These are phyloP conservation scores for Amauroascus verrucosus DNA, from an alignment of 2,329 filamentous ascomycete species.

Conservation along the genomic window DNA sequence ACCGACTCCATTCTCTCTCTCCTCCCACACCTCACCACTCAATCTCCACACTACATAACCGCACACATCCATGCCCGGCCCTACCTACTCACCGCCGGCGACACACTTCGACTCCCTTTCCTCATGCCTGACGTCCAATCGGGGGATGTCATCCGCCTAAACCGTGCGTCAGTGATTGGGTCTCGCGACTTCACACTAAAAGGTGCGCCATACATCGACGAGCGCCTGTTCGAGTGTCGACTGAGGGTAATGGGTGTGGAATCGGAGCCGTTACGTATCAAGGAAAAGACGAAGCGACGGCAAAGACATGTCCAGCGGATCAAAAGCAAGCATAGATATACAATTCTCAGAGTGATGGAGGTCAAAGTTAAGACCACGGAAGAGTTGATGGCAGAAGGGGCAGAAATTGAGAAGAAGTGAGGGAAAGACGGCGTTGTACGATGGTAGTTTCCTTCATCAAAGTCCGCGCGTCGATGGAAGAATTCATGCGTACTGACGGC, in stretches of 20 bases:
- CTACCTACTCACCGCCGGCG: conserved; percentile 50
- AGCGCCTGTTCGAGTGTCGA: conserved; percentile 72
- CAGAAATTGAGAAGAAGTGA: conserved; percentile 27
- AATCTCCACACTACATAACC: conserved; percentile 40
- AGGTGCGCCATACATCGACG: conserved; percentile 70
- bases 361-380: conserved; percentile 55
- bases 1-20: conserved; percentile 33
- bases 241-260: conserved; percentile 78
- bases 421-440: not conserved
- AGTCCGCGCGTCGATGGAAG: not conserved
- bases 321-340: conserved; percentile 84
- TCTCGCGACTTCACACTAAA: conserved; percentile 85
- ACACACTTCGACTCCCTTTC: conserved; percentile 67
- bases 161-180: conserved; percentile 72
- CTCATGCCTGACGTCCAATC: conserved; percentile 64
- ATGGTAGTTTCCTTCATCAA: not conserved
- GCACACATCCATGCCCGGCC: conserved; percentile 41
- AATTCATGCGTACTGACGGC: not conserved
- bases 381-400: conserved; percentile 40
- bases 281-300: conserved; percentile 73
- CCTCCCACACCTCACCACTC: conserved; percentile 36
- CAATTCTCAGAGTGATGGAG: conserved; percentile 74
- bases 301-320: conserved; percentile 58
- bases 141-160: conserved; percentile 78
- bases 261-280: conserved; percentile 63